Evolutionary conservation across 2,329 filamentous ascomycete species (phyloP).

Genomic region (Stemphylium vesicarium): DNA sequence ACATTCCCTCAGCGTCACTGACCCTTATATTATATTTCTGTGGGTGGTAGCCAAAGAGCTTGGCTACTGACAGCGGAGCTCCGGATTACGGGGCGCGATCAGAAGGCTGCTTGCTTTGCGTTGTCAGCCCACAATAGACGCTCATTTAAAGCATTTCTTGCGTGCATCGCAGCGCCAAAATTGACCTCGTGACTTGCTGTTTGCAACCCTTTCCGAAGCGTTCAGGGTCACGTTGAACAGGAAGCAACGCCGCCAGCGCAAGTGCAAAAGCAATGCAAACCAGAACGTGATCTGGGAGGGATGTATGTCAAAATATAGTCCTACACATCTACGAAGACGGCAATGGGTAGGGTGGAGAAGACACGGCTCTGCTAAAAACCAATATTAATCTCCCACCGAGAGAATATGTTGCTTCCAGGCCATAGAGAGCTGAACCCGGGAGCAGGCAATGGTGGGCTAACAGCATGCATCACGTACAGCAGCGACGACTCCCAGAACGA

Average conservation of each 20-base stretch:
- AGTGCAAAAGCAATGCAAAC: background rate
- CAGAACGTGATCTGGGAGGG: background rate
- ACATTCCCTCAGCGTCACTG: too few relatives aligned
- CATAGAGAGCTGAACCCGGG: conserved; percentile 53
- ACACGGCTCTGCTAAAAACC: conserved; percentile 61
- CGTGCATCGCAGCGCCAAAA: too few relatives aligned
- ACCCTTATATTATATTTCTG: too few relatives aligned
- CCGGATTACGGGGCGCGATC: too few relatives aligned
- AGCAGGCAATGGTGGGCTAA: conserved; percentile 59
- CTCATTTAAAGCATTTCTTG: too few relatives aligned
- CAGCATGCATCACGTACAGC: conserved; percentile 13
- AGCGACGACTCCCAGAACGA: conserved; percentile 22
- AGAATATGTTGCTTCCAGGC: conserved; percentile 58
- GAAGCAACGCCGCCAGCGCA: background rate
- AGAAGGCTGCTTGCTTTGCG: too few relatives aligned
- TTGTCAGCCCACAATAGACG: too few relatives aligned
- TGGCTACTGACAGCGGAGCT: too few relatives aligned
- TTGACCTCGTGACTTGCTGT: too few relatives aligned
- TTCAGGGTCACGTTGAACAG: too few relatives aligned
- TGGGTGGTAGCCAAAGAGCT: too few relatives aligned
- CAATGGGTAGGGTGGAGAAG: conserved; percentile 59
- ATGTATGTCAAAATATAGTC: conserved; percentile 59
- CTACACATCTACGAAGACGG: conserved; percentile 49
- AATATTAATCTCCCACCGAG: conserved; percentile 58
- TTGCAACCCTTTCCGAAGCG: background rate